Conservation (phyloP, 352 stramenopile genomes). For the Peronospora destructor region DNA sequence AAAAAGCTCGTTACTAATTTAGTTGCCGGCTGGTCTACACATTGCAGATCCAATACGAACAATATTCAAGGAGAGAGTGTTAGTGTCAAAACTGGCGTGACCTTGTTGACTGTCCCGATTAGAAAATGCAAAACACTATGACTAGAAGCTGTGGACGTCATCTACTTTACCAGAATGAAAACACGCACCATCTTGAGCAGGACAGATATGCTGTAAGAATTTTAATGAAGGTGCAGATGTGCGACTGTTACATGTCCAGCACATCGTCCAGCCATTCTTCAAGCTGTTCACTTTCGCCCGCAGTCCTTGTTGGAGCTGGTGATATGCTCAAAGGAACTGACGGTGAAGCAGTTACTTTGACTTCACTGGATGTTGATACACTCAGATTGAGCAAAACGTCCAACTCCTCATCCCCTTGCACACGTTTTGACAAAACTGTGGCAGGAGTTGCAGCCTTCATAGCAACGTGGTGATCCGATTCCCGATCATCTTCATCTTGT, state of each 20-base stretch:
- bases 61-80: too few species aligned
- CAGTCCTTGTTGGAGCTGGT: constrained; percentile 8
- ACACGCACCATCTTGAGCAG: constrained; percentile 3
- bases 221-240: constrained; percentile 2
- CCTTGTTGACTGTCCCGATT: too few species aligned
- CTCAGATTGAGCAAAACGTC: constrained; percentile 45
- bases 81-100: too few species aligned
- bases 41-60: too few species aligned
- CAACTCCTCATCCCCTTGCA: constrained; percentile 24
- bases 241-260: constrained; percentile 26
- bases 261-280: constrained; percentile 73
- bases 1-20: too few species aligned
- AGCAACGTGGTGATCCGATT: constrained; percentile 5
- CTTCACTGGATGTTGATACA: constrained; percentile 9
- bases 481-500: constrained; percentile 14
- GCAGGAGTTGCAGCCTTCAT: not conserved
- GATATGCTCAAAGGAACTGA: not conserved
- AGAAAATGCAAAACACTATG: too few species aligned
- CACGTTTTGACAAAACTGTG: not conserved
- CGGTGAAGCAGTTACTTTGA: constrained; percentile 2
- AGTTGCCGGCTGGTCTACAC: too few species aligned
- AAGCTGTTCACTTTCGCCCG: constrained; percentile 31
- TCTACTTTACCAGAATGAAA: constrained; percentile 53
- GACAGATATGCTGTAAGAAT: not conserved
- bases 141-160: constrained; percentile 62